Conservation (phyloP, 371 early-diverging fungal species). For the Blastocladiella emersonii region DNA sequence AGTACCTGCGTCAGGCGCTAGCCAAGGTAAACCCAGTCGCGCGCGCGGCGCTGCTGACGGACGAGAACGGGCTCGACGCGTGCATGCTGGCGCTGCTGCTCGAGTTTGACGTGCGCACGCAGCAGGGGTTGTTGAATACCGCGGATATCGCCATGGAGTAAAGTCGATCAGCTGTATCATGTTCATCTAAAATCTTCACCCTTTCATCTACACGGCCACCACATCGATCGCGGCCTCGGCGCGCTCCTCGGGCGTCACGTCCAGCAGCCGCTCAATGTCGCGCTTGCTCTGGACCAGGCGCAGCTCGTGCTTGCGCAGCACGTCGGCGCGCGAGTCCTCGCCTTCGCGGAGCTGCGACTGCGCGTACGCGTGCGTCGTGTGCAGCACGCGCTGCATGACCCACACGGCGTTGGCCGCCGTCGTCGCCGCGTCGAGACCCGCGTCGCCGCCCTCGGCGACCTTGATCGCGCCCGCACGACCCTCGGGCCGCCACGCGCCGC, state of each 20-base stretch:
- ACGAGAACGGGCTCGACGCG: no score
- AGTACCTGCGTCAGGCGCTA: no score
- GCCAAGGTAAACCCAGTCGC: no score
- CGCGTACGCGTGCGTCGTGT: constrained; percentile 38
- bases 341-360: constrained; percentile 16
- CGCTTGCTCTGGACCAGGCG: constrained; percentile 45
- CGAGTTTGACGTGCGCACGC: no score
- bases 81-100: no score
- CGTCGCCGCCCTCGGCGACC: constrained; percentile 3
- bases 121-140: no score
- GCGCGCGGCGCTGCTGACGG: no score
- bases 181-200: no score
- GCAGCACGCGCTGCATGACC: constrained; percentile 55
- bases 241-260: not conserved
- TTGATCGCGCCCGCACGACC: constrained; percentile 1
- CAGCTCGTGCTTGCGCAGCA: constrained; percentile 43
- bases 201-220: no score
- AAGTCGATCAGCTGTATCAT: no score
- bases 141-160: no score
- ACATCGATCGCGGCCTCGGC: not conserved
- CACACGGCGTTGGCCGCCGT: constrained; percentile 45
- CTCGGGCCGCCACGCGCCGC: constrained; percentile 6
- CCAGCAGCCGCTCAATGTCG: constrained; percentile 31
- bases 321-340: constrained; percentile 18
- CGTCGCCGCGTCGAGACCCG: constrained; percentile 12